Percentiles rank a stretch among this genome's conserved stretches.
Evolutionary conservation across 345 rosid species (phyloP).

Genomic region (Gossypium australe): DNA sequence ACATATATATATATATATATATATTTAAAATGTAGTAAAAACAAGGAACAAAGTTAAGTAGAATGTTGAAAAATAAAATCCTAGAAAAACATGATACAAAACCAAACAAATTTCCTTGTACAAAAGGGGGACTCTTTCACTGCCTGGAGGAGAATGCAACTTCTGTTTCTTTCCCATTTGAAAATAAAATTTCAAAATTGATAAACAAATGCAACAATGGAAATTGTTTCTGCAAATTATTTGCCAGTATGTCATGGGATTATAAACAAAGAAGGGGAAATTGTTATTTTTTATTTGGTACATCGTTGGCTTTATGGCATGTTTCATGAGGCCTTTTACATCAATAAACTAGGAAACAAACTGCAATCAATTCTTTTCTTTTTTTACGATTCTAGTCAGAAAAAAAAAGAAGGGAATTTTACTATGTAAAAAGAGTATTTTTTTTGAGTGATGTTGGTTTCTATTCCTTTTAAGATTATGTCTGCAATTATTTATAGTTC

Average conservation of each 20-base stretch:
- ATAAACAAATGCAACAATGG: not conserved
- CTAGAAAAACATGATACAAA: not conserved
- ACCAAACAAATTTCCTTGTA: constrained; percentile 36
- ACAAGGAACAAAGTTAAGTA: not conserved
- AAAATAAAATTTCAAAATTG: not conserved
- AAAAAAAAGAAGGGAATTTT: not conserved
- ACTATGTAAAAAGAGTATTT: not conserved
- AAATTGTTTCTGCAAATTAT: not conserved
- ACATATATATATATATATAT: no score
- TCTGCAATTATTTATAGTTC: no score
- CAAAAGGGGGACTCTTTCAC: constrained; percentile 54
- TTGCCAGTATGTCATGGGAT: not conserved
- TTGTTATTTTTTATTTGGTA: not conserved
- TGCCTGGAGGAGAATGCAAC: constrained; percentile 40
- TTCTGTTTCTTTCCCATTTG: constrained; percentile 60
- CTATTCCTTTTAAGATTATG: no score
- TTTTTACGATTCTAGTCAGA: not conserved
- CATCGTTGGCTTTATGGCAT: not conserved
- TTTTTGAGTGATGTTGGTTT: no score
- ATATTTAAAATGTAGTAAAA: not conserved
- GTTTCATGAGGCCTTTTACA: not conserved
- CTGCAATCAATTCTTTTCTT: no score
- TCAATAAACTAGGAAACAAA: not conserved
- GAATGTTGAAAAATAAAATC: not conserved
- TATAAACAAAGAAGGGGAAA: not conserved